These are phyloP conservation scores for Trebouxia gelatinosa DNA, from an alignment of 163 green algal genomes.

Conservation along the genomic window DNA sequence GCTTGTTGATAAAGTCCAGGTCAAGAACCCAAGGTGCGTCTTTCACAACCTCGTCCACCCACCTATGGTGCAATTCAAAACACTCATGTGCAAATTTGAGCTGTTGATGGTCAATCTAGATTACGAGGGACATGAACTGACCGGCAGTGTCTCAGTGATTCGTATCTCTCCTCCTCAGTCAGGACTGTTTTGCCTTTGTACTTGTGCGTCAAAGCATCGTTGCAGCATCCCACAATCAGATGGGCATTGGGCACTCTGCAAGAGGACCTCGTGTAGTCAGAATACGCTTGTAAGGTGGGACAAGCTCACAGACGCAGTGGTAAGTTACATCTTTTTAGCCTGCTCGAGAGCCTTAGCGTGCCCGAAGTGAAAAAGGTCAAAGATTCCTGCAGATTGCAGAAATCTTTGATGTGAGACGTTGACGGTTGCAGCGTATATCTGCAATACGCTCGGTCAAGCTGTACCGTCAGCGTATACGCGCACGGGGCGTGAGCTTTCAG, in stretches of 20 bases:
- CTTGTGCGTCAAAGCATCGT: slow-evolving; percentile 74
- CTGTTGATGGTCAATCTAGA: not conserved
- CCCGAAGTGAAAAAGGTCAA: slow-evolving; percentile 92
- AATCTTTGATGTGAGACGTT: not conserved
- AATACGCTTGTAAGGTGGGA: not conserved
- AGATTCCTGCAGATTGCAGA: slow-evolving; percentile 69
- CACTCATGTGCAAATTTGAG: not conserved
- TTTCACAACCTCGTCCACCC: slow-evolving; percentile 88
- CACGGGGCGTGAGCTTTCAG: slow-evolving; percentile 38
- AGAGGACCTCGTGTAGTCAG: not conserved
- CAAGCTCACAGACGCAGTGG: not conserved
- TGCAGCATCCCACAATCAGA: slow-evolving; percentile 86
- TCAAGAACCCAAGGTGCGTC: slow-evolving; percentile 88
- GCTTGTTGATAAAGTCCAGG: slow-evolving; percentile 74
- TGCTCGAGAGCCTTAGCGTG: slow-evolving; percentile 88
- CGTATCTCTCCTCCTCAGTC: slow-evolving; percentile 83
- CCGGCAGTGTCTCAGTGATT: slow-evolving; percentile 87
- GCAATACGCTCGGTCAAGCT: not conserved
- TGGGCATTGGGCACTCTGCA: slow-evolving; percentile 60
- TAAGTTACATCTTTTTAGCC: slow-evolving; percentile 81
- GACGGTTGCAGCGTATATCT: not conserved
- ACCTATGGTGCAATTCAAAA: too few relatives aligned
- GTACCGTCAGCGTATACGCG: slow-evolving; percentile 60
- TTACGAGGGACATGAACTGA: too few relatives aligned
- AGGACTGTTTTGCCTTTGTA: slow-evolving; percentile 94